Evolutionary conservation across 2,329 filamentous ascomycete species (phyloP), one percentile per base, ranked within the genome.

Genomic region (Colletotrichum sp.): DNA sequence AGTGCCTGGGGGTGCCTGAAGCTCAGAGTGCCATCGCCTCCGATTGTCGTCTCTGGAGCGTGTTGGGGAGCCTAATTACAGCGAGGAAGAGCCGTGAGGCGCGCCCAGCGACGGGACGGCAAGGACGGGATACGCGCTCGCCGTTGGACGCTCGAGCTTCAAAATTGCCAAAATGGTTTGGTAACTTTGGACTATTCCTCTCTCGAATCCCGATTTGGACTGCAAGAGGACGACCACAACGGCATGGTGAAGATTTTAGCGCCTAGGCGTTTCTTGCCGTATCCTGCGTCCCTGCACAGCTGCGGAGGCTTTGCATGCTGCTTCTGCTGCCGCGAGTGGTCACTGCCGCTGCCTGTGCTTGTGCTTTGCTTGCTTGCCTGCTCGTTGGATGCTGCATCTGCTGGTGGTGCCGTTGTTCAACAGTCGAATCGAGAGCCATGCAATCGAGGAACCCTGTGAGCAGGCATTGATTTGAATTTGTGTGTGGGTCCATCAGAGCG

Each of bases 31-130:
- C 69, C 56, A 52, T 66, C 43, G 64, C 48, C 43, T 39, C 43
- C 65, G 22, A 13, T 64, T 73, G 56, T 65, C 73, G 56, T 73
- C 43, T 60, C 70, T 73, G 64, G 58, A 67, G 58, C n/a, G 56
- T 25, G 8, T 58, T 65, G 56, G 34, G 22, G 48, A 30, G 77
- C 68, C 75, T 79, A 79, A 82, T 82, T 81, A 80, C 77, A 80
- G 77, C 79, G 81, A 83, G 71, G 76, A 83, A 82, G 80, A 81
- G 80, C 82, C 82, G 79, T 79, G 80, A 80, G 78, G 78, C 76
- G 78, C 76, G 75, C 72, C 73, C 28, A 62, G 43, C 43, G n/a
- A 25, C 66, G 39, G 30, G 28, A 71, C 27, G 64, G 34, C n/a
- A 60, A 58, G 18, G 18, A 36, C 48, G 48, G 28, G 16, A 43